phyloP scores from a whole-genome alignment of 2,329 filamentous ascomycete genomes.

The Blastomyces silverae region DNA sequence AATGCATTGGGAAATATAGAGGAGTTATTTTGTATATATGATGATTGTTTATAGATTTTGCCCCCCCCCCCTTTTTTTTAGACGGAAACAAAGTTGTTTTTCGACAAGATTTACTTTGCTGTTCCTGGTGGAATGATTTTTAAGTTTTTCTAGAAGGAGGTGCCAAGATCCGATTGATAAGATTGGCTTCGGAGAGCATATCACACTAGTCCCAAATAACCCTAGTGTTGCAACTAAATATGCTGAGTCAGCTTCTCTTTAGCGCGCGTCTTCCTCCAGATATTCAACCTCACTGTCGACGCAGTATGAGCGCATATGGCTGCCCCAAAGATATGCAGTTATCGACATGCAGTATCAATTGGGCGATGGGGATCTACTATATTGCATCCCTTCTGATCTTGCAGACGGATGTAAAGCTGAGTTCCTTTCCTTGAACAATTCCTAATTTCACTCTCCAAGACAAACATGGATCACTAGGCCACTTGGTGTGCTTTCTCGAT shows the following conservation, averaged over 20 bases:
- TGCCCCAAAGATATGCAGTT: background rate
- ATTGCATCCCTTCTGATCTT: background rate
- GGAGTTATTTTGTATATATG: background rate
- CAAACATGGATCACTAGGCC: background rate
- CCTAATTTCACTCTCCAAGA: background rate
- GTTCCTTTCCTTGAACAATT: background rate
- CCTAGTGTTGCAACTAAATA: too few relatives aligned
- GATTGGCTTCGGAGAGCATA: background rate
- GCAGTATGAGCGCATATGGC: background rate
- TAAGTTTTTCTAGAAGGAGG: background rate
- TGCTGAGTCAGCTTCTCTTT: background rate
- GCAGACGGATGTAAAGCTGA: background rate
- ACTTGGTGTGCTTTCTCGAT: background rate
- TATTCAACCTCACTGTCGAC: background rate
- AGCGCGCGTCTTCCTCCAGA: too few relatives aligned
- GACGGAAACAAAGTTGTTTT: background rate
- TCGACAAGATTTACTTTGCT: background rate
- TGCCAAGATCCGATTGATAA: constrained; percentile 7
- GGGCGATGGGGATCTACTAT: background rate
- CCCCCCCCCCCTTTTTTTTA: too few relatives aligned
- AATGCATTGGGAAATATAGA: background rate
- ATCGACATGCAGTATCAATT: background rate
- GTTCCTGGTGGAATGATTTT: background rate
- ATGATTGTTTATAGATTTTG: background rate
- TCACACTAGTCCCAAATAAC: background rate